A percentile compares a stretch with the other conserved stretches of the same genome.
Evolutionary conservation across 2,329 filamentous ascomycete genomes (phyloP).

Genomic region (Cladosporium phlei): DNA sequence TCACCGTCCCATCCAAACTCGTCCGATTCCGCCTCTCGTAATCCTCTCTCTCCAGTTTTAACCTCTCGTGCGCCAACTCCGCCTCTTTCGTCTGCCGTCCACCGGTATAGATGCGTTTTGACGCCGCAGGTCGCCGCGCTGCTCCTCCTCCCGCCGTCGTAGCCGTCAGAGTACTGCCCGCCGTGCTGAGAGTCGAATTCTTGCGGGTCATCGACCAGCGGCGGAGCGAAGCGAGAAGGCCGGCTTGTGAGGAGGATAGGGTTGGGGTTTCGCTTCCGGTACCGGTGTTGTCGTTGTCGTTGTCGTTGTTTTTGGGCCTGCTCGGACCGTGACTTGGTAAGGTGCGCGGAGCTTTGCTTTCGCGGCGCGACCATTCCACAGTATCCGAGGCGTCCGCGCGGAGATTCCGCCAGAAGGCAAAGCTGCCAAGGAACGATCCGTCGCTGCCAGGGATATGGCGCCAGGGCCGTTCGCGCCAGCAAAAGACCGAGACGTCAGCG

Average conservation of each 20-base stretch:
- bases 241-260: slow-evolving; percentile 14
- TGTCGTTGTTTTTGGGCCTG: too few relatives aligned
- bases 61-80: slow-evolving; percentile 34
- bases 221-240: slow-evolving; percentile 13
- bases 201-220: slow-evolving; percentile 6
- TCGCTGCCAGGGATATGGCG: slow-evolving; percentile 46
- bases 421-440: slow-evolving; percentile 39
- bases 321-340: background rate
- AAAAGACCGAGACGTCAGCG: slow-evolving; percentile 65
- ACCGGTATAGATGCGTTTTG: too few relatives aligned
- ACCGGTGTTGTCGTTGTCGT: background rate
- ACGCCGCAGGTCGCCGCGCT: too few relatives aligned
- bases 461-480: slow-evolving; percentile 68
- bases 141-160: slow-evolving; percentile 26
- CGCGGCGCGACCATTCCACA: slow-evolving; percentile 1
- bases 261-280: background rate
- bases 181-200: slow-evolving; percentile 1
- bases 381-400: slow-evolving; percentile 3
- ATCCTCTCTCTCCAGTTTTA: slow-evolving; percentile 36
- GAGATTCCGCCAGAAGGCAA: slow-evolving; percentile 28
- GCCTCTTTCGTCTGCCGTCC: slow-evolving; percentile 31
- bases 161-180: slow-evolving; percentile 10
- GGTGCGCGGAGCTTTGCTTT: slow-evolving; percentile 12
- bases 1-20: slow-evolving; percentile 20
- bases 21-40: slow-evolving; percentile 19